Evolutionary conservation across 805 yeast genomes (phyloP).

Genomic region (Starmerella sp.): DNA sequence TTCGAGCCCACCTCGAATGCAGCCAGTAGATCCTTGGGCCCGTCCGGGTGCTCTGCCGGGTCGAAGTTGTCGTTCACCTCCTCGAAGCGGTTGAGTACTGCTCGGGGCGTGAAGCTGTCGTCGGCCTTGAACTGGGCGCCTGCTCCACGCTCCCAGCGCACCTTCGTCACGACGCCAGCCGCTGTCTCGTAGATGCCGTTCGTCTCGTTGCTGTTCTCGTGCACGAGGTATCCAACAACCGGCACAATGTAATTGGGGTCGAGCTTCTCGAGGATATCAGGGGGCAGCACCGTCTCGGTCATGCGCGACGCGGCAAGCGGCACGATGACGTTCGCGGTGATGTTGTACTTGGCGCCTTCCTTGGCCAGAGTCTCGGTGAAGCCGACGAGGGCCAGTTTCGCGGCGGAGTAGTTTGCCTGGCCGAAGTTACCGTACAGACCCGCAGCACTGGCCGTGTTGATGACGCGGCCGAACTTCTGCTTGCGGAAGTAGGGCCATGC

Average conservation of each 20-base stretch:
- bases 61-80: conserved; percentile 47
- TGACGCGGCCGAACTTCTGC: conserved; percentile 77
- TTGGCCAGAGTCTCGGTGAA: conserved; percentile 89
- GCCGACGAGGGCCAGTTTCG: conserved; percentile 81
- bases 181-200: conserved; percentile 86
- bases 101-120: conserved; percentile 69
- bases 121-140: conserved; percentile 80
- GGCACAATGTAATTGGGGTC: conserved; percentile 90
- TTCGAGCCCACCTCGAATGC: conserved; percentile 45
- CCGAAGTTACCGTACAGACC: conserved; percentile 96
- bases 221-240: conserved; percentile 67
- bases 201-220: conserved; percentile 48
- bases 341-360: conserved; percentile 81
- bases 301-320: conserved; percentile 92
- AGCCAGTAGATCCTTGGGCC: conserved; percentile 57
- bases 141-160: conserved; percentile 87
- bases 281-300: conserved; percentile 86
- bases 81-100: conserved; percentile 56
- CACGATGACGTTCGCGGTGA: conserved; percentile 75
- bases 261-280: conserved; percentile 66
- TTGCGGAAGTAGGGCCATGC: conserved; percentile 86
- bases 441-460: conserved; percentile 95
- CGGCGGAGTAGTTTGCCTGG: conserved; percentile 90
- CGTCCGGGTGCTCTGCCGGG: conserved; percentile 54
- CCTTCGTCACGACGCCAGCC: conserved; percentile 84